These are phyloP conservation scores for Termitomyces sp. DNA, from an alignment of 768 basidiomycete genomes.

Conservation along the genomic window DNA sequence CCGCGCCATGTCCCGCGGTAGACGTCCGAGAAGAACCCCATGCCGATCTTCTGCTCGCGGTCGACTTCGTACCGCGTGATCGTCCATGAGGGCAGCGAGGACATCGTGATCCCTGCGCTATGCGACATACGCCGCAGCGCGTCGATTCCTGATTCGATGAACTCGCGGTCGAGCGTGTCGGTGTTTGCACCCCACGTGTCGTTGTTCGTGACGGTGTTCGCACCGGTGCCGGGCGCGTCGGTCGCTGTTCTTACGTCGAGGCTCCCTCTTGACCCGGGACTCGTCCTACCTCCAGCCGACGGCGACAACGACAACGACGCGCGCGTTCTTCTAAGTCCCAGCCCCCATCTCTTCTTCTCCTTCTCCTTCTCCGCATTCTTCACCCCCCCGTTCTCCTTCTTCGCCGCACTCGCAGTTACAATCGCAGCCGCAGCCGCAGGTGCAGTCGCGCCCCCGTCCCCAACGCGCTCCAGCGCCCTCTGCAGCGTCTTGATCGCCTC, in stretches of 20 bases:
- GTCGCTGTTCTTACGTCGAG: too few species aligned
- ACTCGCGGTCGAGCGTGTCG: slow-evolving; percentile 61
- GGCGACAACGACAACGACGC: too few species aligned
- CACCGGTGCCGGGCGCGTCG: too few species aligned
- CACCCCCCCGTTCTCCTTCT: neutral
- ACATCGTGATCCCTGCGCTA: slow-evolving; percentile 6
- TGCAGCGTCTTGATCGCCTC: slow-evolving; percentile 81
- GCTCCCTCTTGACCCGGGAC: too few species aligned
- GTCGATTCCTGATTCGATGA: slow-evolving; percentile 69
- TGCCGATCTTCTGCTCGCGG: slow-evolving; percentile 60
- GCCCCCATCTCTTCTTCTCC: neutral
- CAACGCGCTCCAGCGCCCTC: slow-evolving; percentile 51
- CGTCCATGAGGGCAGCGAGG: slow-evolving; percentile 63
- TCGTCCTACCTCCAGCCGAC: too few species aligned
- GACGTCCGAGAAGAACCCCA: slow-evolving; percentile 75
- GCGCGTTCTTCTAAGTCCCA: neutral
- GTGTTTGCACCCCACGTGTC: neutral
- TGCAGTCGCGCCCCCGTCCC: slow-evolving; percentile 15
- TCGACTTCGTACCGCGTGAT: slow-evolving; percentile 79
- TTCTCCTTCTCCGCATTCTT: neutral
- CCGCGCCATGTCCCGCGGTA: too few species aligned
- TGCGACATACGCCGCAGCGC: slow-evolving; percentile 52
- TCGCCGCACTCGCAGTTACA: neutral
- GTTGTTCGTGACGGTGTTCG: too few species aligned
- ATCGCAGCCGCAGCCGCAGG: neutral